phyloP scores from a whole-genome alignment of 345 rosid species.

The Arabidopsis arenosa region DNA sequence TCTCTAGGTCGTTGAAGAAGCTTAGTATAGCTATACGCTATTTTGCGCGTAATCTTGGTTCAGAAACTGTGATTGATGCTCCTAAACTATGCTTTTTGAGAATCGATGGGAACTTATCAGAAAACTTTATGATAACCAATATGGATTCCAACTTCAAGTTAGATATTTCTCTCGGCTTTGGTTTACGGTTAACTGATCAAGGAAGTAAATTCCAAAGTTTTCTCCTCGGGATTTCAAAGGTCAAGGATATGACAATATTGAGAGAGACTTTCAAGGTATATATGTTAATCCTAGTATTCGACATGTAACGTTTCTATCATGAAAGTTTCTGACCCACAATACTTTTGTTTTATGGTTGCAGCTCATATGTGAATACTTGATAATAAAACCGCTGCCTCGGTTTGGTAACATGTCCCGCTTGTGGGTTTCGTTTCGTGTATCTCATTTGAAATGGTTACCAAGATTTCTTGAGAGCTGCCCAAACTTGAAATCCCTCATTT shows the following conservation, averaged over 20 bases:
- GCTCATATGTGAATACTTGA: background rate
- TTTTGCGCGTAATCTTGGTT: no score
- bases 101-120: background rate
- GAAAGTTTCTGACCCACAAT: background rate
- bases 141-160: background rate
- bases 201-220: background rate
- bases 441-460: background rate
- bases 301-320: background rate
- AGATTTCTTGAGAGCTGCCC: background rate
- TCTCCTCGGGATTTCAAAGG: background rate
- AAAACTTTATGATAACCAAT: background rate
- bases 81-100: background rate
- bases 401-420: background rate
- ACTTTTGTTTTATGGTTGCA: background rate
- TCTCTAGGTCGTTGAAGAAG: no score
- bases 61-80: constrained; percentile 10
- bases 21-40: no score
- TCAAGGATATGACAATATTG: background rate
- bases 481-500: background rate
- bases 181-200: no score
- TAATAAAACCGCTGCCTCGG: background rate
- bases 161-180: background rate
- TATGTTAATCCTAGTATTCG: background rate
- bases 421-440: no score
- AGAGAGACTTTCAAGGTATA: background rate